Conservation (phyloP, 441 rosid genomes). For the Capsella rubella region DNA sequence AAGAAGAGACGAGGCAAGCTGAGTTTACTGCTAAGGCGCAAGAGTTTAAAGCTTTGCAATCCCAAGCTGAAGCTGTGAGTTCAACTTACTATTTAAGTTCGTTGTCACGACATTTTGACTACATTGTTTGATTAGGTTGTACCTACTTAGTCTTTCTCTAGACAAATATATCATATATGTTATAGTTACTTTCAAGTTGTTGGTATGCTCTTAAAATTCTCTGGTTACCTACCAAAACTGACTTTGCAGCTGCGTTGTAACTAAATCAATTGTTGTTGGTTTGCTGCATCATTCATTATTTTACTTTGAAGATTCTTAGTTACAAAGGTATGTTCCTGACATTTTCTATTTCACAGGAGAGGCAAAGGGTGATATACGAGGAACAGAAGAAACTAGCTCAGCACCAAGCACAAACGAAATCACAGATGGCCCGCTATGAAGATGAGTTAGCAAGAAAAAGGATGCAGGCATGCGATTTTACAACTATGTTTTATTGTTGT, state of each 20-base stretch:
- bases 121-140: background rate
- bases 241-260: background rate
- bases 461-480: slow-evolving; percentile 79
- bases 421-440: slow-evolving; percentile 95
- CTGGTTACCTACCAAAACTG: background rate
- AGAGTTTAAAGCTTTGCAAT: slow-evolving; percentile 85
- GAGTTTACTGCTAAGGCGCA: slow-evolving; percentile 71
- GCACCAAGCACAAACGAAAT: slow-evolving; percentile 95
- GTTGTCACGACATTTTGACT: background rate
- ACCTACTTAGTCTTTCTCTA: slow-evolving; percentile 11
- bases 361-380: slow-evolving; percentile 84
- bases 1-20: slow-evolving; percentile 79
- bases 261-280: background rate
- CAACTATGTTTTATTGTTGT: background rate
- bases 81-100: slow-evolving; percentile 1
- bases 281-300: slow-evolving; percentile 26
- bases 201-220: background rate
- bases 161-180: background rate
- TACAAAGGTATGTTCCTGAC: slow-evolving; percentile 20
- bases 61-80: slow-evolving; percentile 90
- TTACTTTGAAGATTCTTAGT: background rate
- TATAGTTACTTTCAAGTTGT: background rate
- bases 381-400: slow-evolving; percentile 92
- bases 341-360: slow-evolving; percentile 66
- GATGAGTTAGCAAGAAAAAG: slow-evolving; percentile 96